Evolutionary conservation across 176 grass and related monocot species (phyloP).

Genomic region (Luzula sylvatica): DNA sequence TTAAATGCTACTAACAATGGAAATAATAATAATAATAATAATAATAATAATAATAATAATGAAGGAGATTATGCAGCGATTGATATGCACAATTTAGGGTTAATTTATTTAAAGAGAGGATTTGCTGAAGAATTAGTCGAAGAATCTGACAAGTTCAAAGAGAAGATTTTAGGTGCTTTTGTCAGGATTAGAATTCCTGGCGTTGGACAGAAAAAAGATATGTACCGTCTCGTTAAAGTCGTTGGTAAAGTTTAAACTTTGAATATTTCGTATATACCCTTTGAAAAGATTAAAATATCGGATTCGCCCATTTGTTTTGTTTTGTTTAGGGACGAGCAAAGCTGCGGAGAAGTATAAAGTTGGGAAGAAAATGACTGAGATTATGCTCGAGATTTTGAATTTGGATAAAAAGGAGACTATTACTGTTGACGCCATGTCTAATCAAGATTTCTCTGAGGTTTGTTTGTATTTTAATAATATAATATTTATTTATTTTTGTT

Average conservation of each 20-base stretch:
- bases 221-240: conserved; percentile 95
- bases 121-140: conserved; percentile 78
- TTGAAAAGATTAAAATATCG: too few species aligned
- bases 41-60: conserved; percentile 40
- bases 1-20: too few species aligned
- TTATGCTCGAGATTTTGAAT: conserved; percentile 90
- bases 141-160: conserved; percentile 47
- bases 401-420: conserved; percentile 85
- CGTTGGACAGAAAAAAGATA: conserved; percentile 84
- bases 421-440: conserved; percentile 86
- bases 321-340: conserved; percentile 55
- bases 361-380: conserved; percentile 85
- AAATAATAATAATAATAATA: conserved; percentile 41
- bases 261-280: too few species aligned
- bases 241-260: conserved; percentile 49
- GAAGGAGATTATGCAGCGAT: conserved; percentile 82
- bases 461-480: conserved; percentile 4
- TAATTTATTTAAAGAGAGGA: conserved; percentile 80
- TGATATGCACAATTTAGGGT: conserved; percentile 89
- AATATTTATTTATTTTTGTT: conserved; percentile 11
- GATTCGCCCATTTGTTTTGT: not conserved
- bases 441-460: conserved; percentile 97
- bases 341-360: conserved; percentile 64
- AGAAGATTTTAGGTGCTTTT: conserved; percentile 84
- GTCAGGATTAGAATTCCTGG: conserved; percentile 79